phyloP scores from a whole-genome alignment of 179 eudicot species.

The Patellifolia procumbens region DNA sequence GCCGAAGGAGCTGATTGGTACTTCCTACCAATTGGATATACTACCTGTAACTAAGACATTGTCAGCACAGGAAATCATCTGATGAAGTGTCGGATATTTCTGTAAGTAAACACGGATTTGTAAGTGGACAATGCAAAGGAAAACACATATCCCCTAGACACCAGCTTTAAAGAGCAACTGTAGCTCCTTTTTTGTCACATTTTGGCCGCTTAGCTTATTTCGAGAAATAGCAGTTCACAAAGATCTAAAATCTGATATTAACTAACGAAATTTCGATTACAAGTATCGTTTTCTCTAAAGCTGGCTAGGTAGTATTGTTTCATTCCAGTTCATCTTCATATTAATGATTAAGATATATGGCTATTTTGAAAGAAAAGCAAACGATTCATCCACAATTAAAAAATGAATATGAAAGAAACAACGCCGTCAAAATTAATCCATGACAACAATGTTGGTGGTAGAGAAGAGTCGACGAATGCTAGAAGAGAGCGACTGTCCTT shows the following conservation, averaged over 20 bases:
- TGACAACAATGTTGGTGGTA: too few relatives aligned
- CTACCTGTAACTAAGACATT: slow-evolving; percentile 45
- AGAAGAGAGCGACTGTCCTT: too few relatives aligned
- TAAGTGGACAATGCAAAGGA: background rate
- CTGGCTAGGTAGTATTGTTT: too few relatives aligned
- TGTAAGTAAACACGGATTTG: background rate
- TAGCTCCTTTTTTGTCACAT: background rate
- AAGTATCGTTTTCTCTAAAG: too few relatives aligned
- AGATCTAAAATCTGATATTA: background rate
- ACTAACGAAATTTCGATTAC: too few relatives aligned
- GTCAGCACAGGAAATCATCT: background rate
- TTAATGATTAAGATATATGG: too few relatives aligned
- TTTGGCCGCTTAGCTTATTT: background rate
- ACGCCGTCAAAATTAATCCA: too few relatives aligned
- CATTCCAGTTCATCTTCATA: too few relatives aligned
- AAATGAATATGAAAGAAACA: too few relatives aligned
- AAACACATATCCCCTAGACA: background rate
- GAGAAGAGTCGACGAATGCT: too few relatives aligned
- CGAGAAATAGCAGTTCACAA: background rate
- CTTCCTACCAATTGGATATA: slow-evolving; percentile 78
- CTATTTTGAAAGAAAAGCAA: too few relatives aligned
- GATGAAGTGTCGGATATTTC: background rate
- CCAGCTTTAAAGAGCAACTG: background rate
- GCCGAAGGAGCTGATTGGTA: slow-evolving; percentile 58
- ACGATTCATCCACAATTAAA: too few relatives aligned